Base-by-base conservation (phyloP, 2,329 filamentous ascomycete genomes). In the Aspergillus pseudoterreus region DNA sequence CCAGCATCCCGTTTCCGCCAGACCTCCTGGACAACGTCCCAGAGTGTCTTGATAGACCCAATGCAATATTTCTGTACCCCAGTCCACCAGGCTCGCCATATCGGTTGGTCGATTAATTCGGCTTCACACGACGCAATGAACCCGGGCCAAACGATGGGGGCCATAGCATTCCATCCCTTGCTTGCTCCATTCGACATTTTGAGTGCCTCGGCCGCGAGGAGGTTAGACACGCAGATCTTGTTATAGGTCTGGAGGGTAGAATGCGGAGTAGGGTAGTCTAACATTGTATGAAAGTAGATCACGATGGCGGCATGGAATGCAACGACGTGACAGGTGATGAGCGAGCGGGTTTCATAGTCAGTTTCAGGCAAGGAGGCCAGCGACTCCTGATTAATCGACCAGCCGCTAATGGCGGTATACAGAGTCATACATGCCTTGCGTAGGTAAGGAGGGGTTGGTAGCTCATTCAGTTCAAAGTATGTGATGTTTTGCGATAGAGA, bases 101-200 rank as follows among this genome's bases (percentile, higher is more conserved):
- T 15, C 10, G 43, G 43, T n/a, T 36, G 33, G 22, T 51, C 43
- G 11, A 46, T 35, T 6, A 9, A n/a, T 4, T 51, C 43, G 15
- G 50, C 50, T 19, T 52, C 50, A 11, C 50, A 52, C 4, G 45
- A 39, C 2, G 50, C 50, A 22, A 52, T 49, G 10, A 52, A 52
- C 6, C 50, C 50, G 2, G 50, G 50, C 50, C 50, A 52, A 19
- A 49, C 50, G 6, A 52, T 52, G 2, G 50, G 50, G 6, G 50
- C 50, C 50, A 52, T 52, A 15, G 45, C 45, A n/a, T 36, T 49
- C 50, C 50, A 52, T 2, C 41, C 22, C 21, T 17, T 45, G 5
- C 22, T 45, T 11, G 17, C 14, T 1, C 45, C 12, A 8, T 15
- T 6, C 14, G 50, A 43, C 9, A 22, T 30, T 17, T 52, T 52